Percentiles rank a stretch among this genome's conserved stretches.
Evolutionary conservation across 345 rosid species (phyloP).

Genomic region (Euphorbia tirucalli): DNA sequence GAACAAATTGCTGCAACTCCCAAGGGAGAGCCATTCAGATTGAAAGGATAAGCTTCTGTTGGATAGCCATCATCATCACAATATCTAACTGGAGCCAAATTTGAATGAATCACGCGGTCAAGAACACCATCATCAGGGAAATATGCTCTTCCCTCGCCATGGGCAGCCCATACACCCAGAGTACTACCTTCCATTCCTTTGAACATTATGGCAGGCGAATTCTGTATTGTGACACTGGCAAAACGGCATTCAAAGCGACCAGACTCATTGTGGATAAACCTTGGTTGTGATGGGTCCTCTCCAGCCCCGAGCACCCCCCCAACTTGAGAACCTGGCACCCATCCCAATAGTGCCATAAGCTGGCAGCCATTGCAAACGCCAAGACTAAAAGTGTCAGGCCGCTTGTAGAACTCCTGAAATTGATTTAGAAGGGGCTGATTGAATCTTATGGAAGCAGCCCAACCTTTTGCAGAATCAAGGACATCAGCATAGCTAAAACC

Average conservation of each 20-base stretch:
- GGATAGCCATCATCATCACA: constrained; percentile 82
- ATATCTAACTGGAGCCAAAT: constrained; percentile 77
- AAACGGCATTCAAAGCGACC: constrained; percentile 94
- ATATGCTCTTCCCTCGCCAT: constrained; percentile 92
- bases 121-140: constrained; percentile 87
- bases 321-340: constrained; percentile 92
- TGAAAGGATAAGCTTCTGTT: constrained; percentile 85
- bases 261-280: constrained; percentile 94
- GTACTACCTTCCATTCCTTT: constrained; percentile 97
- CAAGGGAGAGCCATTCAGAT: constrained; percentile 86
- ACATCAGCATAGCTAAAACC: constrained; percentile 95
- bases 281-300: constrained; percentile 75
- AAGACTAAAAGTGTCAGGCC: constrained; percentile 82
- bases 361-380: constrained; percentile 97
- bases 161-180: constrained; percentile 94
- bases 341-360: constrained; percentile 87
- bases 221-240: constrained; percentile 65
- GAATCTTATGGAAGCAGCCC: constrained; percentile 93
- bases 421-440: constrained; percentile 68
- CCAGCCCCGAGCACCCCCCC: constrained; percentile 76
- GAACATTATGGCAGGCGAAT: constrained; percentile 85
- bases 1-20: constrained; percentile 94
- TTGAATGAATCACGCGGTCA: constrained; percentile 63
- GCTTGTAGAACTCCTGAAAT: constrained; percentile 83
- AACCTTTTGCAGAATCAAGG: constrained; percentile 94